Base-by-base conservation (phyloP, 2,329 filamentous ascomycete species). In the Penicillium fuscoglaucum region DNA sequence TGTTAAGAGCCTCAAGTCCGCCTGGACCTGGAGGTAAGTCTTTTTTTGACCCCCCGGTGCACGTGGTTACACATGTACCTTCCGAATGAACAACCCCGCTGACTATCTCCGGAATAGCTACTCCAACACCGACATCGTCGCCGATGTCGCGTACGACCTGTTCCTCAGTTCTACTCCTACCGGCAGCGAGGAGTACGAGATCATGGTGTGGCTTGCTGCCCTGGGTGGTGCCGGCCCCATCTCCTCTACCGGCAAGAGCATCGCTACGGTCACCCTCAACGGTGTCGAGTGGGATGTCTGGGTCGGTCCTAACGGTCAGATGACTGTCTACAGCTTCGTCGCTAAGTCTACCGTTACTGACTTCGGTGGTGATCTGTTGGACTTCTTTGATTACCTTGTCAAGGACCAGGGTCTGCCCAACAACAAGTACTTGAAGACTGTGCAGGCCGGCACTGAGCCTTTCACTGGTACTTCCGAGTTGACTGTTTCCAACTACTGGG, bases 151-250 rank as follows among this genome's bases (percentile, higher is more conserved):
- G 15, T 88, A 86, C 66, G 84, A 87, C 68, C 72, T 87, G 51
- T 88, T 88, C 74, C 84, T 84, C 8, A 68, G 72, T 29, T 77
- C 80, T 43, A 76, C 76, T 19, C 77, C 82, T 1, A 72, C 73
- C 31, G 78, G 76, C 43, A 69, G 63, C 47, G 68, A 78, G n/a
- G 76, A 84, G 65, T 87, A 84, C 67, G 86, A 88, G 72, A 77
- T 88, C 65, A 89, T 89, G 86, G 80, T 89, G 63, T 89, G 86
- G 86, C 76, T 87, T 46, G 81, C 77, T 4, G 83, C 82, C 31
- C 72, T 86, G 45, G 84, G 82, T 28, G 81, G 82, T 51, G 83
- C 83, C 2, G 83, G 84, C 6, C 83, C 84, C 26, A 85, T 87
- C 75, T 74, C 72, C 9, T 72, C 70, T 21, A 72, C 68, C 1